Evolutionary conservation across 2,329 filamentous ascomycete species (phyloP), one percentile per base, ranked within the genome.

Genomic region (Dendryphion nanum): DNA sequence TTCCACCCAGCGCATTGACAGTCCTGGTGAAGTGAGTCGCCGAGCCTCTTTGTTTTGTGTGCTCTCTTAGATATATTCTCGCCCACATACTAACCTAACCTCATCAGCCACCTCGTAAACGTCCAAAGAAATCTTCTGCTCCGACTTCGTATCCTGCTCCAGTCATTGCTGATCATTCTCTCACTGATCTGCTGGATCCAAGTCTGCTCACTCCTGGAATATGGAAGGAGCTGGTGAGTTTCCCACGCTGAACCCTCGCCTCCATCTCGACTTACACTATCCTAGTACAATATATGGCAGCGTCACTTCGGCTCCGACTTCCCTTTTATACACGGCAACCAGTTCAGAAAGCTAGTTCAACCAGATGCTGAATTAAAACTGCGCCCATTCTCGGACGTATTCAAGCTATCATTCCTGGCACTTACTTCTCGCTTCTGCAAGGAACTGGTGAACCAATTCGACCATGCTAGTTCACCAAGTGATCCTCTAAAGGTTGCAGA

Each of bases 281-380:
- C 32, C 6, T 35, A 71, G 59, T 83, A 85, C 50, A 78, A 79
- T 49, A 78, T 86, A 18, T 88, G 83, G 61, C 80, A 83, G 51
- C 71, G 82, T 29, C 83, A 89, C 56, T 88, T 83, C 57, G 81
- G 81, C 0, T 81, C 83, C 1, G 84, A 88, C 55, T 72, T 89
- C 26, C 80, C 84, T 0, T 89, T 89, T 53, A 61, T 89, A 6
- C 84, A 88, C 55, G 69, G 82, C 4, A 76, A 79, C 2, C 83
- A 78, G 0, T 78, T 87, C 47, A 63, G 77, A 37, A 67, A 70
- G 33, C 73, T 74, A 41, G 66, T 75, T 6, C 55, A 59, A 3
- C 56, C 63, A 37, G 64, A 66, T 47, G 68, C 66, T 63, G 37
- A 61, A 57, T 17, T 40, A 59, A 24, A 33, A 55, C 17, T 32